phyloP scores from a whole-genome alignment of 257 asterid genomes.

The Knoxia roxburghii region DNA sequence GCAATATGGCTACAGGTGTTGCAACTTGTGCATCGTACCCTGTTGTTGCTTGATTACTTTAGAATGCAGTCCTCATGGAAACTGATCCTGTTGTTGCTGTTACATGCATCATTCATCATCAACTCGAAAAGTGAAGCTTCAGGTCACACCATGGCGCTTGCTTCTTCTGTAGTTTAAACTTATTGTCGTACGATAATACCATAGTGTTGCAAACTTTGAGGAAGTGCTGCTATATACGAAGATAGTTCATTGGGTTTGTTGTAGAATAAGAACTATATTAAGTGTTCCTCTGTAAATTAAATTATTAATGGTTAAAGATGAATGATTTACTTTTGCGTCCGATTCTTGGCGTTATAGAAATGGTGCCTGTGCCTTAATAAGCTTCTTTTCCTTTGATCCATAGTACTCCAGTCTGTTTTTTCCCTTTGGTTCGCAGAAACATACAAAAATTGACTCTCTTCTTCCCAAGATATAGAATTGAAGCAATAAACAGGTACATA shows the following conservation, averaged over 20 bases:
- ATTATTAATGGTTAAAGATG: neutral
- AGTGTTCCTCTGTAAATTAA: neutral
- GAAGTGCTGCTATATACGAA: neutral
- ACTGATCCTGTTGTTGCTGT: neutral
- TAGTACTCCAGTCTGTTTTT: too few species aligned
- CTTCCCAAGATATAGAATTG: too few species aligned
- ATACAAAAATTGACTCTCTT: too few species aligned
- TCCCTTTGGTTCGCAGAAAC: too few species aligned
- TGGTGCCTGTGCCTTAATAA: neutral
- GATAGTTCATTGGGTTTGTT: neutral
- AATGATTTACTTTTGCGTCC: neutral
- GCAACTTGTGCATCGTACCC: slow-evolving; percentile 82
- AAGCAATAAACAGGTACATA: too few species aligned
- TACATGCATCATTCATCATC: neutral
- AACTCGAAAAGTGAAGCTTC: neutral
- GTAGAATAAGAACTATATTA: neutral
- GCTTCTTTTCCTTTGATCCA: too few species aligned
- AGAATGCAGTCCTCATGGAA: neutral
- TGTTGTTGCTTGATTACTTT: slow-evolving; percentile 29
- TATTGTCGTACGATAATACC: neutral
- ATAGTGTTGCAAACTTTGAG: neutral
- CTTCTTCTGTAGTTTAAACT: neutral
- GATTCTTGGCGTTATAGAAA: neutral
- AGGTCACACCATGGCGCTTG: neutral
- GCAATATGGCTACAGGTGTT: slow-evolving; percentile 38